Evolutionary conservation across 2,329 filamentous ascomycete species (phyloP).

Genomic region (Botrytis porri): DNA sequence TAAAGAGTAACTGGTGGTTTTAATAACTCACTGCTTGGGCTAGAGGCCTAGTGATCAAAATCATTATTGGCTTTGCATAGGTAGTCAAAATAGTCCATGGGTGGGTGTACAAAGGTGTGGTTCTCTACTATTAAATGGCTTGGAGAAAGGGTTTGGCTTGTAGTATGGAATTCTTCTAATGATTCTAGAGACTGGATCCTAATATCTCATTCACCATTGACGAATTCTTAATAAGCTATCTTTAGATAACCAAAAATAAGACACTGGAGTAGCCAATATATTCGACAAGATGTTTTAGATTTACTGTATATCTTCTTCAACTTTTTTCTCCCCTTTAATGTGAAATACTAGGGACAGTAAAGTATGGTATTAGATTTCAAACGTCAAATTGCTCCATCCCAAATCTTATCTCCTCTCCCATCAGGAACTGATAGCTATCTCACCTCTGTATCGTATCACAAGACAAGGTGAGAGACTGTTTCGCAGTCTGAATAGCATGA

Average conservation of each 20-base stretch:
- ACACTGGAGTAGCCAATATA: neutral
- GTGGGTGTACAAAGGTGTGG: neutral
- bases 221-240: neutral
- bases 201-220: neutral
- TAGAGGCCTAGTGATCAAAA: neutral
- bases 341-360: fast-evolving
- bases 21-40: neutral
- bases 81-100: neutral
- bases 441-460: neutral
- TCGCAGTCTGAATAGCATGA: neutral
- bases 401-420: neutral
- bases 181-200: neutral
- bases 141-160: neutral
- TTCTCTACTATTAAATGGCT: neutral
- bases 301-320: neutral
- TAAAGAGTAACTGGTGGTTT: no score
- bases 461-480: neutral
- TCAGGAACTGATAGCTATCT: neutral
- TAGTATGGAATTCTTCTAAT: neutral
- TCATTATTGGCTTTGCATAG: no score
- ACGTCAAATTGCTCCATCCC: fast-evolving
- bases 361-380: neutral
- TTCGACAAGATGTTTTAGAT: neutral
- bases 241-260: neutral
- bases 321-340: fast-evolving